Conservation (phyloP, 1,284 basidiomycete species). For the Puccinia novopanici region DNA sequence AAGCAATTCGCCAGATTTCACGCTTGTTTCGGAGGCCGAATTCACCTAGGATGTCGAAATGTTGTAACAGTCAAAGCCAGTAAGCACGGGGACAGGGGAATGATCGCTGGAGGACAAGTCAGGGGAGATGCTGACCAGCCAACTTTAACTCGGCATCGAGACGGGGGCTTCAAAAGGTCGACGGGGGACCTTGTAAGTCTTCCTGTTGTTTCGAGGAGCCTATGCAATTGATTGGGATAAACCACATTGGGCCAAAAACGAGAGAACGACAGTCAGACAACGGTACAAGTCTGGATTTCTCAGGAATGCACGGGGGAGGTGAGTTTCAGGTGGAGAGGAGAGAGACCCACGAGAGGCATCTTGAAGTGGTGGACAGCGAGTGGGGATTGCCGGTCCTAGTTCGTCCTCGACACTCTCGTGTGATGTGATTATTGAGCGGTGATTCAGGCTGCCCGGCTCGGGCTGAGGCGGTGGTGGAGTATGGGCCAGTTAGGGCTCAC, state of each 20-base stretch:
- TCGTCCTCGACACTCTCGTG: background rate
- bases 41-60: constrained; percentile 86
- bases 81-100: background rate
- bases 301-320: background rate
- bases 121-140: constrained; percentile 54
- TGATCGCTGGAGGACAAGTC: background rate
- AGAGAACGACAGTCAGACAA: too few relatives aligned
- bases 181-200: constrained; percentile 97
- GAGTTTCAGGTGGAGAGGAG: background rate
- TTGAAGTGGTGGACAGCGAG: constrained; percentile 16
- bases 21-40: constrained; percentile 99
- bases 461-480: background rate
- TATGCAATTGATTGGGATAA: constrained; percentile 59
- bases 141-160: constrained; percentile 99
- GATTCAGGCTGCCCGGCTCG: background rate
- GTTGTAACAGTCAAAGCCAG: constrained; percentile 57
- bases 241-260: background rate
- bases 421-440: background rate
- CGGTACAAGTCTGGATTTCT: too few relatives aligned
- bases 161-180: constrained; percentile 94
- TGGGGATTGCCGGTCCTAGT: background rate
- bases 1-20: constrained; percentile 99
- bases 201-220: constrained; percentile 82
- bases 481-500: constrained; percentile 9
- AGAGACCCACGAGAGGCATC: constrained; percentile 47